These are phyloP conservation scores for Fusarium albosuccineum DNA, from an alignment of 2,329 filamentous ascomycete genomes.

Conservation along the genomic window DNA sequence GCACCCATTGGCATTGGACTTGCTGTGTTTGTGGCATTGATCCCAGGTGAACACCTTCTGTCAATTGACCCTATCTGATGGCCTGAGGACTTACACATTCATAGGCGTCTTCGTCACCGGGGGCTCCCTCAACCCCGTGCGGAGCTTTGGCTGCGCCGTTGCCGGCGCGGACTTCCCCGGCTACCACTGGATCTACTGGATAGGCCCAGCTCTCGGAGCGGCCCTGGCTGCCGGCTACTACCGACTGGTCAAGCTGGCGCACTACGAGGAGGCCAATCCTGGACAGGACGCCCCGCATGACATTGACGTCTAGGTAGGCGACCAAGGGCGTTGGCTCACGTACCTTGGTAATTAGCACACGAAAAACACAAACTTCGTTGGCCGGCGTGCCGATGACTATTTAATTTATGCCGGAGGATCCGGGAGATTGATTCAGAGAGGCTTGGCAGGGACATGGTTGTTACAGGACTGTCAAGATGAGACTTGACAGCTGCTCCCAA, in stretches of 20 bases:
- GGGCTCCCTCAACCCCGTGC: conserved; percentile 59
- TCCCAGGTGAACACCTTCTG: conserved; percentile 40
- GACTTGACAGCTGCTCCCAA: too few species aligned
- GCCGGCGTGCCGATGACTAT: too few species aligned
- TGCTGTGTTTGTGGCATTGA: conserved; percentile 70
- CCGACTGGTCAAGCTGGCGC: conserved; percentile 59
- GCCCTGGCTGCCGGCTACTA: conserved; percentile 61
- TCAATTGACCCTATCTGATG: not conserved
- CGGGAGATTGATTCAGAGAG: too few species aligned
- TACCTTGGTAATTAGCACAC: too few species aligned
- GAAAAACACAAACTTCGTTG: too few species aligned
- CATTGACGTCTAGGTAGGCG: not conserved
- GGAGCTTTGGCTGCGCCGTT: conserved; percentile 61
- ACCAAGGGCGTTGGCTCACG: too few species aligned
- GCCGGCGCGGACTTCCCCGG: conserved; percentile 52
- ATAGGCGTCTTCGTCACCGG: conserved; percentile 51
- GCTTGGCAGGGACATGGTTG: too few species aligned
- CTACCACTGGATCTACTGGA: conserved; percentile 65
- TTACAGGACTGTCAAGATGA: too few species aligned
- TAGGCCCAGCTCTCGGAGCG: conserved; percentile 62
- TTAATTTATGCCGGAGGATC: not conserved
- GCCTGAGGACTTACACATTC: not conserved
- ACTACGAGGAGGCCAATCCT: conserved; percentile 62
- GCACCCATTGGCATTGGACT: conserved; percentile 78
- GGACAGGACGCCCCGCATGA: conserved; percentile 51